Evolutionary conservation across 257 asterid species (phyloP).

Genomic region (Buddleja alternifolia): DNA sequence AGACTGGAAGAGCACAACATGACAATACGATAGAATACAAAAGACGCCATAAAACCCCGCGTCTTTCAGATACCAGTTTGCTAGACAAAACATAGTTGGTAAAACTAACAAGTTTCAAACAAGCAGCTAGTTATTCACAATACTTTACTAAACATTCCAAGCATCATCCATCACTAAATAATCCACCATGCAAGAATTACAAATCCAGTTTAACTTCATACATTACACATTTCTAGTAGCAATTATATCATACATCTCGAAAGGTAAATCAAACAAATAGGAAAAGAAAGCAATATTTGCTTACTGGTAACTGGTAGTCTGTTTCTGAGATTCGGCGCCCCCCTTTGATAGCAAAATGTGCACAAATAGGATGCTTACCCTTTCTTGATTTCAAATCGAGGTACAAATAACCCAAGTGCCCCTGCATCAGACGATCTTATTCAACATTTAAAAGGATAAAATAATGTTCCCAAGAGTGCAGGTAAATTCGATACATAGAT

Average conservation of each 20-base stretch:
- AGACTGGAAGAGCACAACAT: too few species aligned
- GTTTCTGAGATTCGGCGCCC: slow-evolving; percentile 86
- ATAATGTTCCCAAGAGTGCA: slow-evolving; percentile 23
- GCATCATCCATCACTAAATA: slow-evolving; percentile 9
- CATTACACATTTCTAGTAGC: slow-evolving; percentile 14
- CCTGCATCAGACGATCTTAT: slow-evolving; percentile 55
- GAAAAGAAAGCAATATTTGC: slow-evolving; percentile 39
- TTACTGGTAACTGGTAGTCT: slow-evolving; percentile 92
- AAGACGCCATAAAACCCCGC: too few species aligned
- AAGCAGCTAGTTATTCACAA: neutral
- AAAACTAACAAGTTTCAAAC: slow-evolving; percentile 12
- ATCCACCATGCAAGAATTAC: slow-evolving; percentile 1
- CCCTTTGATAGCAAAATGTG: slow-evolving; percentile 97
- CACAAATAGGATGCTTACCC: slow-evolving; percentile 89
- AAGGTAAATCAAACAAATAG: slow-evolving; percentile 22
- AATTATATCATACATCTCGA: slow-evolving; percentile 13
- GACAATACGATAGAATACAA: too few species aligned
- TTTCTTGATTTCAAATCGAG: slow-evolving; percentile 90
- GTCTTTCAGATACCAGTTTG: too few species aligned
- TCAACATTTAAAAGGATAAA: slow-evolving; percentile 35
- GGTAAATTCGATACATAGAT: neutral
- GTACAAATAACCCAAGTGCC: slow-evolving; percentile 86
- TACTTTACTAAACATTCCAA: neutral
- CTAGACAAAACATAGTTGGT: too few species aligned
- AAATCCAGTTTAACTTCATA: neutral